These are phyloP conservation scores for Globisporangium yorkense DNA, from an alignment of 352 stramenopile species.

Conservation along the genomic window DNA sequence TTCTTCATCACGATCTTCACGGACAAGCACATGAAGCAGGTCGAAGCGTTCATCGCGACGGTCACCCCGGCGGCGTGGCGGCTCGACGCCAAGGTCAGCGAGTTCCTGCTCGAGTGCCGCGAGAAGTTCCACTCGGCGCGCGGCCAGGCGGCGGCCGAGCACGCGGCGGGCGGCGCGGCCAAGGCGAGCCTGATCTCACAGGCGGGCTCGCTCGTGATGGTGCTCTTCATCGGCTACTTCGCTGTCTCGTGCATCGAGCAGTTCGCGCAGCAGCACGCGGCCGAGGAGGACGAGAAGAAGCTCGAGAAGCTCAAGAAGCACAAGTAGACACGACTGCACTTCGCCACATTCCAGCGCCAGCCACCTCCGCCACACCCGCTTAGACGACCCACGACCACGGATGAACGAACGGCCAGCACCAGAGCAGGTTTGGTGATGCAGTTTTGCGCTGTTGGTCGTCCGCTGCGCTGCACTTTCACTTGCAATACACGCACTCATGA, in stretches of 20 bases:
- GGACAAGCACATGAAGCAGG: conserved; percentile 74
- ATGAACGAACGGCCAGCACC: no score
- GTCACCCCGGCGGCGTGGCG: conserved; percentile 69
- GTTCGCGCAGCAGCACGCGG: conserved; percentile 86
- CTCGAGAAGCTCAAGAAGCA: conserved; percentile 80
- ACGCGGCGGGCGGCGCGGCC: conserved; percentile 31
- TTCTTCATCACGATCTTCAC: conserved; percentile 92
- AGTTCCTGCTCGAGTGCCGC: conserved; percentile 83
- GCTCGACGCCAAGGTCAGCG: conserved; percentile 72
- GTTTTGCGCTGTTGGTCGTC: conserved; percentile 1
- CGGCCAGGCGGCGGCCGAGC: conserved; percentile 48
- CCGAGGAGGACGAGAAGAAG: conserved; percentile 84
- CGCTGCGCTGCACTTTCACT: background rate
- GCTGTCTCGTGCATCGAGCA: conserved; percentile 88
- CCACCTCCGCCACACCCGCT: conserved; percentile 1
- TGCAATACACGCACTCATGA: background rate
- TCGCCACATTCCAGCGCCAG: background rate
- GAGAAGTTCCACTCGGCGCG: conserved; percentile 84
- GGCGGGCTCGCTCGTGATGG: conserved; percentile 74
- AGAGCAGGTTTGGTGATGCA: background rate
- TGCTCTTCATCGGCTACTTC: conserved; percentile 87
- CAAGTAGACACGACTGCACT: conserved; percentile 22
- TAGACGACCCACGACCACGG: conserved; percentile 4
- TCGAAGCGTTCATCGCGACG: conserved; percentile 79
- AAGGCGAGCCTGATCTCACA: conserved; percentile 76